phyloP scores from a whole-genome alignment of 257 asterid species.

The Primulina huaijiensis region DNA sequence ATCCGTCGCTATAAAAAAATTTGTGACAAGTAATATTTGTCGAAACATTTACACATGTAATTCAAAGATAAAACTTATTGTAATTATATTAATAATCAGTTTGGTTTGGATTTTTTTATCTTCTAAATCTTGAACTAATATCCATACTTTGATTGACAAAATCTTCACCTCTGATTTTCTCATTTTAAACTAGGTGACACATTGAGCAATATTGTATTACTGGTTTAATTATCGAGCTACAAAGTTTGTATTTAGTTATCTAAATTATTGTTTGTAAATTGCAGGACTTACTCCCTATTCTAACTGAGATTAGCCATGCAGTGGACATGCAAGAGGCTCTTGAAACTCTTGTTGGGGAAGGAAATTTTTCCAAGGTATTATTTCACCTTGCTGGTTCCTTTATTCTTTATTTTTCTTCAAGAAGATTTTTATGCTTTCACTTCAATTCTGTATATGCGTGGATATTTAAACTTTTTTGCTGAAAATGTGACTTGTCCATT shows the following conservation, averaged over 20 bases:
- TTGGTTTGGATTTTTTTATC: background rate
- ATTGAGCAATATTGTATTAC: background rate
- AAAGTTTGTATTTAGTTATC: constrained; percentile 17
- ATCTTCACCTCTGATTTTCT: constrained; percentile 2
- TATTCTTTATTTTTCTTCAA: constrained; percentile 8
- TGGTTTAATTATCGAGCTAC: constrained; percentile 16
- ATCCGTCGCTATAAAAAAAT: background rate
- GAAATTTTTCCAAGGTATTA: constrained; percentile 80
- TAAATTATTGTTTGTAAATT: constrained; percentile 27
- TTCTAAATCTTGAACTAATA: background rate
- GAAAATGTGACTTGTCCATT: constrained; percentile 28
- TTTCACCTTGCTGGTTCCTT: constrained; percentile 22
- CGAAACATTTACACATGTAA: background rate
- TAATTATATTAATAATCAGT: background rate
- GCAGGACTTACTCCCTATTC: constrained; percentile 88
- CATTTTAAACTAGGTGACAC: constrained; percentile 9
- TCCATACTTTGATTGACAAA: background rate
- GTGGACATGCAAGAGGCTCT: constrained; percentile 75
- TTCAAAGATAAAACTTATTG: no score
- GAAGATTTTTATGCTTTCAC: constrained; percentile 24
- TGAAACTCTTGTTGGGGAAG: constrained; percentile 82
- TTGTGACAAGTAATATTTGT: background rate
- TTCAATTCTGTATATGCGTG: constrained; percentile 11
- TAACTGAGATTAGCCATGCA: constrained; percentile 80
- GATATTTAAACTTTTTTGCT: constrained; percentile 23